These are phyloP conservation scores for Dothideomycetes sp. DNA, from an alignment of 2,329 filamentous ascomycete genomes.

Conservation along the genomic window DNA sequence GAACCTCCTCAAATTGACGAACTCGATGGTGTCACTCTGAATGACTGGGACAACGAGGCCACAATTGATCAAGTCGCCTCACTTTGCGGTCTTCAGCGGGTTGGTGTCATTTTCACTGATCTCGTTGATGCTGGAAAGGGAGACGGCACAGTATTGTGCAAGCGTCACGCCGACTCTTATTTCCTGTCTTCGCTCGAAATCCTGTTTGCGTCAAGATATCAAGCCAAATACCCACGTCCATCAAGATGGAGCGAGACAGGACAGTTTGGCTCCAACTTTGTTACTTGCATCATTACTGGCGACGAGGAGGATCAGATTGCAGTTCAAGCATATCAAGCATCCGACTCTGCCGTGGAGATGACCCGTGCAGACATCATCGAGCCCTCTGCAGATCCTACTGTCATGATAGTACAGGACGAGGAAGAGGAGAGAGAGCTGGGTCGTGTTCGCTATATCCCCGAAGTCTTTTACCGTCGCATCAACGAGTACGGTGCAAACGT, in stretches of 20 bases:
- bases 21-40: constrained; percentile 74
- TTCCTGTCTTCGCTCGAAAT: constrained; percentile 90
- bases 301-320: constrained; percentile 82
- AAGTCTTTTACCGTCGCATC: constrained; percentile 90
- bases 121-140: constrained; percentile 62
- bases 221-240: constrained; percentile 78
- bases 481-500: constrained; percentile 97
- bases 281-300: constrained; percentile 91
- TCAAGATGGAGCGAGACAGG: constrained; percentile 97
- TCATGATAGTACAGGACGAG: constrained; percentile 91
- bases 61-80: constrained; percentile 72
- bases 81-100: constrained; percentile 74
- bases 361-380: constrained; percentile 90
- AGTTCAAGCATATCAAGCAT: constrained; percentile 88
- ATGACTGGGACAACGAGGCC: constrained; percentile 75
- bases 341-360: constrained; percentile 95
- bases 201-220: constrained; percentile 75
- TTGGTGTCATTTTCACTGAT: constrained; percentile 94
- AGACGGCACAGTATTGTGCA: constrained; percentile 84
- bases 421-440: constrained; percentile 67
- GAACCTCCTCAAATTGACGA: constrained; percentile 90
- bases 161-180: constrained; percentile 90
- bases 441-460: constrained; percentile 81
- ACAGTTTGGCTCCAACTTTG: constrained; percentile 89
- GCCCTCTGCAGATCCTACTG: constrained; percentile 80